Evolutionary conservation across 495 filamentous ascomycete species (phyloP).

Genomic region (Mytilinidion resinicola): DNA sequence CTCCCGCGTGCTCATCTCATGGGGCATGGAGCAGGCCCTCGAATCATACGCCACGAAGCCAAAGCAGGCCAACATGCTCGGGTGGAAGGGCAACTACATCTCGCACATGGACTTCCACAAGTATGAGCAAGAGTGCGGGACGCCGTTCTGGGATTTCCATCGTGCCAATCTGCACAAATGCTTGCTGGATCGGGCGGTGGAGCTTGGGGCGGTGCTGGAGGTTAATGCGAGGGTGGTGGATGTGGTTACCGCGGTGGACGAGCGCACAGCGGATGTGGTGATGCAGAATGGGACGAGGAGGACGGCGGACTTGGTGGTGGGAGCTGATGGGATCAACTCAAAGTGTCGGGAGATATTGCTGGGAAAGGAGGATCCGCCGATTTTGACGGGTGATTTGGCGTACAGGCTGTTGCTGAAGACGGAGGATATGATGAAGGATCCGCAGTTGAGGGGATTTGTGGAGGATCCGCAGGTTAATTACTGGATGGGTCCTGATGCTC

Average conservation of each 20-base stretch:
- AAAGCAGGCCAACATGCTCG: conserved; percentile 16
- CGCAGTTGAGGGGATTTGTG: conserved; percentile 44
- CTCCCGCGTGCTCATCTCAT: conserved; percentile 30
- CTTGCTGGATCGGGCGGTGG: conserved; percentile 13
- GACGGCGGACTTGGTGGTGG: conserved; percentile 35
- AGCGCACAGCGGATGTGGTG: conserved; percentile 10
- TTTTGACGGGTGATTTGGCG: conserved; percentile 61
- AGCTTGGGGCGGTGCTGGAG: conserved; percentile 23
- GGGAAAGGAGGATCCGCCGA: conserved; percentile 24
- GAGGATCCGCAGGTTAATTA: conserved; percentile 57
- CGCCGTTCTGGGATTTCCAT: conserved; percentile 25
- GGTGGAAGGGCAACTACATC: conserved; percentile 18
- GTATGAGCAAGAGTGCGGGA: conserved; percentile 10
- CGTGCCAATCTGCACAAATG: conserved; percentile 16
- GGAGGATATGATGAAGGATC: conserved; percentile 48
- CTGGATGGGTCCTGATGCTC: conserved; percentile 62
- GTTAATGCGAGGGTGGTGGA: conserved; percentile 23
- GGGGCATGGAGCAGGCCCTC: conserved; percentile 29
- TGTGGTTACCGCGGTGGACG: conserved; percentile 6
- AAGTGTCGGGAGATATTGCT: conserved; percentile 31
- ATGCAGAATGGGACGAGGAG: conserved; percentile 23
- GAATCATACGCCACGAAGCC: conserved; percentile 3
- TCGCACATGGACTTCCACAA: conserved; percentile 19
- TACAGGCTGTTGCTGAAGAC: conserved; percentile 54
- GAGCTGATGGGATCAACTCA: conserved; percentile 37